A percentile compares a stretch with the other conserved stretches of the same genome.
phyloP scores from a whole-genome alignment of 176 grass and related monocot species.

The Leersia perrieri region DNA sequence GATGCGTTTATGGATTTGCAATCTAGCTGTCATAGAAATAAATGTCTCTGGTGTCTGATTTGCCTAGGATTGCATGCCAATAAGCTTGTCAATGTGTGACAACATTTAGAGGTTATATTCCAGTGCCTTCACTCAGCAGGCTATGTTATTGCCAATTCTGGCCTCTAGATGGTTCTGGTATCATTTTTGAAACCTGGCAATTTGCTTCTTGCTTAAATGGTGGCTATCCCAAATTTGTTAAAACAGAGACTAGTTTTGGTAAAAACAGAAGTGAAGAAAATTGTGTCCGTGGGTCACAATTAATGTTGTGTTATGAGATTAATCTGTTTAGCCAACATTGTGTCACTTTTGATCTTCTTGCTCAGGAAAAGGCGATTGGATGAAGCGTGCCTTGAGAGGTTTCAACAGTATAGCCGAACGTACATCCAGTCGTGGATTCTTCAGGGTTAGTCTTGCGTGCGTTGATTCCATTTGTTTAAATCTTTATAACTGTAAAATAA shows the following conservation, averaged over 20 bases:
- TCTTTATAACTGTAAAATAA: neutral
- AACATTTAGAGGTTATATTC: neutral
- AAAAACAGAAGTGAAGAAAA: neutral
- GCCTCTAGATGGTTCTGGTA: neutral
- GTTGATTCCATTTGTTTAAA: neutral
- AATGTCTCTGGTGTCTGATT: neutral
- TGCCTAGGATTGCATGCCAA: neutral
- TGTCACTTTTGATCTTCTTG: constrained; percentile 9
- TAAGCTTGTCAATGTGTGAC: neutral
- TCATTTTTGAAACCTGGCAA: neutral
- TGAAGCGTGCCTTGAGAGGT: constrained; percentile 87
- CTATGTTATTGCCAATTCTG: neutral
- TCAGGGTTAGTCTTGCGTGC: constrained; percentile 57
- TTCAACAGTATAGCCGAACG: constrained; percentile 83
- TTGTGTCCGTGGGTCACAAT: neutral
- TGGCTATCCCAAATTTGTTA: neutral
- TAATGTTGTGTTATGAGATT: neutral
- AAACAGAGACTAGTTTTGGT: neutral
- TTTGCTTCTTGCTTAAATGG: neutral
- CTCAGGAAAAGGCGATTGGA: constrained; percentile 73
- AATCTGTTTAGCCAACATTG: neutral
- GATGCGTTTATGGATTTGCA: neutral
- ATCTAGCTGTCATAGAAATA: neutral
- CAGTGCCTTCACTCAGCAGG: neutral
- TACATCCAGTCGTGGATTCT: constrained; percentile 96